Evolutionary conservation across 331 rosid genomes (phyloP).

Genomic region (Spiraea crenata): DNA sequence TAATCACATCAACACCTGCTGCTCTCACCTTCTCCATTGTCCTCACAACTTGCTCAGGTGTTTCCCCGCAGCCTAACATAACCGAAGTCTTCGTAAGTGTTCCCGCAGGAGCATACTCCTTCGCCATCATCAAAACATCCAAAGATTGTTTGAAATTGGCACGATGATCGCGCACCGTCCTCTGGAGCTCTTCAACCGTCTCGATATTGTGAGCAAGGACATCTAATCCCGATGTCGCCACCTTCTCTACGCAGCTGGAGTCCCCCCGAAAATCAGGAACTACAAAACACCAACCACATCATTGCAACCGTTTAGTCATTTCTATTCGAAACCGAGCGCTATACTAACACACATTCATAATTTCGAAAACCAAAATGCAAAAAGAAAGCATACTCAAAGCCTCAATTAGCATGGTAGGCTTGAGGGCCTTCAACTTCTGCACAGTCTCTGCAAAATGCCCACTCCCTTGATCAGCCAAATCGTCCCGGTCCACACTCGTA

Average conservation of each 20-base stretch:
- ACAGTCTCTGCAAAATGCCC: slow-evolving; percentile 95
- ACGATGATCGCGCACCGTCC: slow-evolving; percentile 77
- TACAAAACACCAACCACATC: slow-evolving; percentile 29
- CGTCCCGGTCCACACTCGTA: slow-evolving; percentile 98
- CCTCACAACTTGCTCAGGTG: slow-evolving; percentile 88
- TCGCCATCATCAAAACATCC: slow-evolving; percentile 88
- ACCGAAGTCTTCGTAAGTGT: slow-evolving; percentile 94
- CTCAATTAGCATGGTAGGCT: slow-evolving; percentile 89
- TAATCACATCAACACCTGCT: slow-evolving; percentile 98
- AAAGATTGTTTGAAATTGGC: slow-evolving; percentile 91
- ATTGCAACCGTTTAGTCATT: too few relatives aligned
- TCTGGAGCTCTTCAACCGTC: slow-evolving; percentile 98
- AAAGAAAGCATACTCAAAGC: slow-evolving; percentile 64
- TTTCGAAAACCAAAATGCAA: background rate
- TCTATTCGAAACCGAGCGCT: background rate
- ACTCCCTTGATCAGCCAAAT: slow-evolving; percentile 95
- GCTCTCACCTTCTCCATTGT: slow-evolving; percentile 99
- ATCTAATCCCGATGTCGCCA: slow-evolving; percentile 88
- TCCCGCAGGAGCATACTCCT: slow-evolving; percentile 78
- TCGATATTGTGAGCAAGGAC: slow-evolving; percentile 98
- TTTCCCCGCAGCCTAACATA: slow-evolving; percentile 98
- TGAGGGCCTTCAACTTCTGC: slow-evolving; percentile 74
- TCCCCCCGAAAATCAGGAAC: slow-evolving; percentile 99
- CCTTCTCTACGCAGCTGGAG: slow-evolving; percentile 66
- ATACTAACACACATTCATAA: background rate